Evolutionary conservation across 225 moss, liverwort and hornwort genomes (phyloP).

Genomic region (Marchantia polymorpha): DNA sequence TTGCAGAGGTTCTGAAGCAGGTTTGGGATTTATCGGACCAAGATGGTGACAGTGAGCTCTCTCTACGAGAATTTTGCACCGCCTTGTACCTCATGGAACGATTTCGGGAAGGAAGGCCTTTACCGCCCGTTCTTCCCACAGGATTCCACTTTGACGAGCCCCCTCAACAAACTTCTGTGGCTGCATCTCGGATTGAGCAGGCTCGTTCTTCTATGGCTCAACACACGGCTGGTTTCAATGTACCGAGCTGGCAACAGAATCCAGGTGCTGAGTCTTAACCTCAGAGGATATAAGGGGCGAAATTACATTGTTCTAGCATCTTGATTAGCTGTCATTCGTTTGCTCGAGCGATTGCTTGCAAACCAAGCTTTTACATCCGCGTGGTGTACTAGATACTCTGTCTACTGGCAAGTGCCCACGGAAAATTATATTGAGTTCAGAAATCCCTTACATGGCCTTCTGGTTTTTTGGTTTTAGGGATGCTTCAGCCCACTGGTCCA

Average conservation of each 20-base stretch:
- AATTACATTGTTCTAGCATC: not conserved
- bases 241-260: constrained; percentile 67
- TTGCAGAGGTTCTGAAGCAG: constrained; percentile 89
- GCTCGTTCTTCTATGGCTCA: constrained; percentile 38
- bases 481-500: constrained; percentile 36
- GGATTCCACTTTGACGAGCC: constrained; percentile 76
- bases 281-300: not conserved
- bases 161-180: constrained; percentile 34
- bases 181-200: constrained; percentile 30
- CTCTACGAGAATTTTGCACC: constrained; percentile 88
- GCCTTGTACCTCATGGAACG: constrained; percentile 98
- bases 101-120: constrained; percentile 78
- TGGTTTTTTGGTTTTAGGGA: constrained; percentile 29
- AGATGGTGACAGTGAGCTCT: constrained; percentile 94
- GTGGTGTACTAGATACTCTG: no score
- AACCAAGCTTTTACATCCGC: no score
- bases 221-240: constrained; percentile 50
- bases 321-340: not conserved
- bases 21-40: constrained; percentile 98
- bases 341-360: not conserved
- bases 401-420: not conserved
- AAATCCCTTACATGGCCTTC: not conserved
- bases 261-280: constrained; percentile 39
- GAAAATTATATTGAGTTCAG: not conserved
- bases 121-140: constrained; percentile 77